Evolutionary conservation across 2,329 filamentous ascomycete genomes (phyloP).

Genomic region (Cryphonectria radicalis): DNA sequence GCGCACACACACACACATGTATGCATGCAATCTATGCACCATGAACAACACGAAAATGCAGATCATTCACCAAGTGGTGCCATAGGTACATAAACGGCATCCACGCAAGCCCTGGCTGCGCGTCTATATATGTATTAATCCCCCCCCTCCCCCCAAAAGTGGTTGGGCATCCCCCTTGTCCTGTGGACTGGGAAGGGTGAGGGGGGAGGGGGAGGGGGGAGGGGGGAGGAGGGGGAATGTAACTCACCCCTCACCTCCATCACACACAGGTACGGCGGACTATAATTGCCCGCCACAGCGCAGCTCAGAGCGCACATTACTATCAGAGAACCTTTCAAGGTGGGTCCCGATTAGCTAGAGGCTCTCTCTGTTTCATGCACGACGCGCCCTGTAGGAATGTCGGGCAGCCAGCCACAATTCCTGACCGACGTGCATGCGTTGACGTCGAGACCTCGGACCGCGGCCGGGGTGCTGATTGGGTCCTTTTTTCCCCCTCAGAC

Average conservation of each 20-base stretch:
- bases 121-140: background rate
- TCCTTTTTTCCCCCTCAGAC: no score
- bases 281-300: background rate
- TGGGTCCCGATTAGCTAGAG: background rate
- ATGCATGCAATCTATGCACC: constrained; percentile 1
- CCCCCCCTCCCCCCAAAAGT: background rate
- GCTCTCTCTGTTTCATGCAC: constrained; percentile 2
- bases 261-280: background rate
- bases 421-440: constrained; percentile 15
- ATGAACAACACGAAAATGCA: background rate
- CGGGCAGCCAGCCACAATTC: constrained; percentile 11
- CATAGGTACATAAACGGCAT: background rate
- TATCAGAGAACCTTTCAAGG: background rate
- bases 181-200: background rate
- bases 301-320: background rate
- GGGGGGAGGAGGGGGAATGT: background rate
- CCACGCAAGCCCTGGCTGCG: background rate
- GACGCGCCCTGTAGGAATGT: background rate
- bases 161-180: background rate
- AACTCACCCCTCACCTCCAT: constrained; percentile 4
- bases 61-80: background rate
- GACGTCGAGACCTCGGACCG: background rate
- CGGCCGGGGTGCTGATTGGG: constrained; percentile 12
- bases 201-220: background rate
- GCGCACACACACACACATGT: background rate